Evolutionary conservation across 2,329 filamentous ascomycete genomes (phyloP).

Genomic region (Neonectria hederae): DNA sequence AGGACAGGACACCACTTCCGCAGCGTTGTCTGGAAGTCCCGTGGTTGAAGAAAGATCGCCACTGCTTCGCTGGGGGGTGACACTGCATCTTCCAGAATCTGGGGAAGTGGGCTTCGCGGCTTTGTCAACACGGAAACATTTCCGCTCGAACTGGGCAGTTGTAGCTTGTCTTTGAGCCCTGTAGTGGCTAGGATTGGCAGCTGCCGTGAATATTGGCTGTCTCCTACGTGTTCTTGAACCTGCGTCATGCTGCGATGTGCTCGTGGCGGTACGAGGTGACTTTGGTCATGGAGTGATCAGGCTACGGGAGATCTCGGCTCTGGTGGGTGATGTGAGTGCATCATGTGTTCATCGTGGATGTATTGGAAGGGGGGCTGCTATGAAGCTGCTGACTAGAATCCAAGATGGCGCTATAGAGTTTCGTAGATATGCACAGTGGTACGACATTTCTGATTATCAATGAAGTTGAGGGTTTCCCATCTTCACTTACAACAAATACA

Average conservation of each 20-base stretch:
- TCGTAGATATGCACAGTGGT: neutral
- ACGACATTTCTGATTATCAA: neutral
- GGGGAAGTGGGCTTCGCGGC: constrained; percentile 5
- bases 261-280: neutral
- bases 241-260: neutral
- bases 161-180: neutral
- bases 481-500: neutral
- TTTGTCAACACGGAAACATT: constrained; percentile 5
- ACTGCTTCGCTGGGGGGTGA: neutral
- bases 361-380: neutral
- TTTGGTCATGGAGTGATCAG: neutral
- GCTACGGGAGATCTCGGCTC: neutral
- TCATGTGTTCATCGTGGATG: neutral
- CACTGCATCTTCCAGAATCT: constrained; percentile 2
- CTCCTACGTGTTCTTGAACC: neutral
- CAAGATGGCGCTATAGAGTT: neutral
- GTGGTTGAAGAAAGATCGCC: neutral
- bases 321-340: neutral
- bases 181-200: constrained; percentile 1
- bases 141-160: constrained; percentile 1
- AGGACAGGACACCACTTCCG: neutral
- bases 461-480: neutral
- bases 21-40: neutral
- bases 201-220: neutral
- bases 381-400: neutral